Percentiles rank a stretch among this genome's conserved stretches.
phyloP scores from a whole-genome alignment of 2,329 filamentous ascomycete genomes.

The Diaporthe sp. region DNA sequence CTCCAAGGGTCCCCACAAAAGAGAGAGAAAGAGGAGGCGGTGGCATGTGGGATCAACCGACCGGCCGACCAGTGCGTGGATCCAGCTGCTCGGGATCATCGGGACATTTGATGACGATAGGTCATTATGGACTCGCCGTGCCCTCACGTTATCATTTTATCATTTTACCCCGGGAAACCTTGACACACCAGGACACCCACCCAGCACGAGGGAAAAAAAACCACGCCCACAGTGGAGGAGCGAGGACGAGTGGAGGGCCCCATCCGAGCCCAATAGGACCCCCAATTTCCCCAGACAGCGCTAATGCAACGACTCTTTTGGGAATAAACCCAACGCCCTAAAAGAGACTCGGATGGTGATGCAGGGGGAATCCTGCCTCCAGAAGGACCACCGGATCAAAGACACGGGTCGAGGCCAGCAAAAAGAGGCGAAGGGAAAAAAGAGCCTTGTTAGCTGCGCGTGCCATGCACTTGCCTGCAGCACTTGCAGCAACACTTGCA shows the following conservation, averaged over 20 bases:
- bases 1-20: conserved; percentile 3
- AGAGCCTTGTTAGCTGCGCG: not conserved
- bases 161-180: conserved; percentile 30
- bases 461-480: not conserved
- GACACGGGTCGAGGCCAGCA: conserved; percentile 5
- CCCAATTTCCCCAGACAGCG: conserved; percentile 35
- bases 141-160: conserved; percentile 1
- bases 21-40: conserved; percentile 20
- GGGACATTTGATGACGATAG: conserved; percentile 20
- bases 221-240: not conserved
- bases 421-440: not conserved
- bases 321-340: not conserved
- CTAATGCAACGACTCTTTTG: conserved; percentile 28
- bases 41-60: conserved; percentile 18
- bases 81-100: conserved; percentile 27
- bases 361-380: conserved; percentile 31
- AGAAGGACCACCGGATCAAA: conserved; percentile 17
- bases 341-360: not conserved
- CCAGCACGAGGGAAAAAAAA: not conserved
- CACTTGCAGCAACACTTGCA: no score
- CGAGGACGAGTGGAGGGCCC: not conserved
- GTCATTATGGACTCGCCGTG: not conserved
- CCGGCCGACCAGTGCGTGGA: conserved; percentile 9
- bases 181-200: not conserved
- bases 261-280: conserved; percentile 21